Percentiles rank a stretch among this genome's conserved stretches.
These are phyloP conservation scores for Hyphodiscus hymeniophilus DNA, from an alignment of 495 filamentous ascomycete species.

Conservation along the genomic window DNA sequence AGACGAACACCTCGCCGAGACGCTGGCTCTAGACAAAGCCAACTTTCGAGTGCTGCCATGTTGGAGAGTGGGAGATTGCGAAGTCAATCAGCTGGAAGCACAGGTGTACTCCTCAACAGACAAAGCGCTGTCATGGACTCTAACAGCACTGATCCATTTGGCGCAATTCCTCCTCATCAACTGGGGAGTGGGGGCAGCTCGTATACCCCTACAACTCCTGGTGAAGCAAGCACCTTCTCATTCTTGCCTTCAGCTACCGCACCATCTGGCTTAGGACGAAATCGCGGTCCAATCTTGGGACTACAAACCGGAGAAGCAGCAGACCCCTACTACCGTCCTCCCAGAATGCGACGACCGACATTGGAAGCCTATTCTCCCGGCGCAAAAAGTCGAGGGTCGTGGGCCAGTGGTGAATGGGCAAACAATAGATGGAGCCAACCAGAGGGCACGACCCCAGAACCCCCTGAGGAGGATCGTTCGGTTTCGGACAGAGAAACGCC, in stretches of 20 bases:
- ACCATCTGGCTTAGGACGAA: slow-evolving; percentile 19
- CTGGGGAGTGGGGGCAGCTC: slow-evolving; percentile 39
- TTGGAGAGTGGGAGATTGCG: slow-evolving; percentile 59
- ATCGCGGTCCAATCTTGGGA: slow-evolving; percentile 13
- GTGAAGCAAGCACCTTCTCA: slow-evolving; percentile 60
- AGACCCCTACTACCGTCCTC: slow-evolving; percentile 28
- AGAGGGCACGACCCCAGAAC: slow-evolving; percentile 29
- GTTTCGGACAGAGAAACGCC: slow-evolving; percentile 45
- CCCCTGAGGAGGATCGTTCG: slow-evolving; percentile 37
- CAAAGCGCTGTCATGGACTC: slow-evolving; percentile 26
- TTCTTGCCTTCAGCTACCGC: slow-evolving; percentile 46
- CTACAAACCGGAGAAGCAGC: slow-evolving; percentile 17
- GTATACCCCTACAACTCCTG: slow-evolving; percentile 60
- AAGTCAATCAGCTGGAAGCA: slow-evolving; percentile 75
- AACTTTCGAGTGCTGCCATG: slow-evolving; percentile 76
- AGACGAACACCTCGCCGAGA: slow-evolving; percentile 58
- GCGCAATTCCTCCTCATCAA: slow-evolving; percentile 10
- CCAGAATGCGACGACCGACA: slow-evolving; percentile 21
- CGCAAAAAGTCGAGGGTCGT: slow-evolving; percentile 36
- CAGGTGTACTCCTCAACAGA: slow-evolving; percentile 60
- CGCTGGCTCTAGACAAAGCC: slow-evolving; percentile 56
- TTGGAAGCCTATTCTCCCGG: slow-evolving; percentile 26
- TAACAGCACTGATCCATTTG: slow-evolving; percentile 12
- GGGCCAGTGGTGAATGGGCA: slow-evolving; percentile 42
- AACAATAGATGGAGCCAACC: slow-evolving; percentile 34